Evolutionary conservation across 1,139 yeast species (phyloP), one percentile per base, ranked within the genome.

Genomic region (Saccharomyces hybrid): DNA sequence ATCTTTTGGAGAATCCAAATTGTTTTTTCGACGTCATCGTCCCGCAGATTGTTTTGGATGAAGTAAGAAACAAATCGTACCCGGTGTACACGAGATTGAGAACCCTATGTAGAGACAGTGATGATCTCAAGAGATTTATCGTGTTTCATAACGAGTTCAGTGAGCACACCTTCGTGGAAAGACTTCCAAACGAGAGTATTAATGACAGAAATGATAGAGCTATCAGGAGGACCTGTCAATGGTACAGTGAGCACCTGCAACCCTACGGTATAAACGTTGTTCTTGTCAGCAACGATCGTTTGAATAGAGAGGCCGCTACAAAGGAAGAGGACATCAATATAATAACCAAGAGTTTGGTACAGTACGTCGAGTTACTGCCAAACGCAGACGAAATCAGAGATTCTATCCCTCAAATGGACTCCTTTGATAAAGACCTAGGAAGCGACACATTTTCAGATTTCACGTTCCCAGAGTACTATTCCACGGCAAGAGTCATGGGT

Each of bases 201-300:
- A 91, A 93, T 68, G 98, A 93, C 70, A 79, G 95, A 68, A 93
- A 93, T 66, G 98, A 93, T 71, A 76, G 97, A 61, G 91, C 97
- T 16, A 90, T 95, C 53, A 79, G 98, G 69, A 78, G 77, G 57
- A 82, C 87, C 13, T 83, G 86, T 28, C 68, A 77, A 48, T 95
- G 93, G 89, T 93, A 83, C 69, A 70, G 78, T 28, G 63, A 71
- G 14, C 99, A 95, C 73, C 72, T 95, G 48, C 70, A 74, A 49
- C 65, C 73, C 3, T 62, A 68, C 3, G 75, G 72, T 2, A 78
- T 88, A 46, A 75, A 75, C 31, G 73, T 86, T 5, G 75, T 91
- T 0, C 76, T 93, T 54, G 75, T 95, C 25, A 83, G 97, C 34
- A 87, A 91, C 64, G 98, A 93, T 68, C 78, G 78, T 47, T 82